Evolutionary conservation across 1,139 yeast species (phyloP).

Genomic region (Kluyveromyces marxianus): DNA sequence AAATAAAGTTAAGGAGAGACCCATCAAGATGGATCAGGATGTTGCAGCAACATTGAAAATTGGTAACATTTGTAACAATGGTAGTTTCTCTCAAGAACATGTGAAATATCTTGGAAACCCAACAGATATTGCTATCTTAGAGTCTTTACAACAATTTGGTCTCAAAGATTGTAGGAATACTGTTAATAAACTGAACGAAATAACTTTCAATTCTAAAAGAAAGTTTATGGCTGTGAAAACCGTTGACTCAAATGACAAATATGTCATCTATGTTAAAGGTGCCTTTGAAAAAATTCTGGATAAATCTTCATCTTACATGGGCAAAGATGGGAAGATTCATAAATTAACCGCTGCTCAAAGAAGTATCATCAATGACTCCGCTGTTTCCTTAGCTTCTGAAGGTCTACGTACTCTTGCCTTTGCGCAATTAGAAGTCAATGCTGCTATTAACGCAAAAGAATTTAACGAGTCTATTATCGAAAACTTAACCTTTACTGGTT

Average conservation of each 20-base stretch:
- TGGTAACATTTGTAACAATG: slow-evolving; percentile 78
- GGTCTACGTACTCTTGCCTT: slow-evolving; percentile 84
- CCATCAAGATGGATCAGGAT: slow-evolving; percentile 44
- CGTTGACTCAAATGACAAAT: slow-evolving; percentile 44
- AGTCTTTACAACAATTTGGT: slow-evolving; percentile 62
- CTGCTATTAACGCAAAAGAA: slow-evolving; percentile 32
- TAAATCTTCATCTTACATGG: slow-evolving; percentile 52
- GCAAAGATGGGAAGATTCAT: slow-evolving; percentile 46
- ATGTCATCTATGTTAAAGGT: slow-evolving; percentile 71
- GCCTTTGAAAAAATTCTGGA: slow-evolving; percentile 73
- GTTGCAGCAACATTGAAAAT: slow-evolving; percentile 50
- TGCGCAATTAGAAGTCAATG: slow-evolving; percentile 38
- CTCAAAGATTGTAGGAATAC: slow-evolving; percentile 56
- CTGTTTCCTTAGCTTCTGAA: slow-evolving; percentile 62
- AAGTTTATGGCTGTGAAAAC: slow-evolving; percentile 81
- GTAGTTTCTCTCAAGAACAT: slow-evolving; percentile 59
- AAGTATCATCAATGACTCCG: slow-evolving; percentile 43
- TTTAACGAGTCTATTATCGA: slow-evolving; percentile 39
- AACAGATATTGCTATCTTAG: slow-evolving; percentile 84
- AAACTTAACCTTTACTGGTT: slow-evolving; percentile 69
- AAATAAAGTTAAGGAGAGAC: slow-evolving; percentile 12
- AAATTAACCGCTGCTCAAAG: slow-evolving; percentile 45
- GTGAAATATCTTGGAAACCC: slow-evolving; percentile 83
- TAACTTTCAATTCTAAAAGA: slow-evolving; percentile 77
- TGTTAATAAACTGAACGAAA: slow-evolving; percentile 51